These are phyloP conservation scores for Lathyrus sativus DNA, from an alignment of 306 rosid species.

Conservation along the genomic window DNA sequence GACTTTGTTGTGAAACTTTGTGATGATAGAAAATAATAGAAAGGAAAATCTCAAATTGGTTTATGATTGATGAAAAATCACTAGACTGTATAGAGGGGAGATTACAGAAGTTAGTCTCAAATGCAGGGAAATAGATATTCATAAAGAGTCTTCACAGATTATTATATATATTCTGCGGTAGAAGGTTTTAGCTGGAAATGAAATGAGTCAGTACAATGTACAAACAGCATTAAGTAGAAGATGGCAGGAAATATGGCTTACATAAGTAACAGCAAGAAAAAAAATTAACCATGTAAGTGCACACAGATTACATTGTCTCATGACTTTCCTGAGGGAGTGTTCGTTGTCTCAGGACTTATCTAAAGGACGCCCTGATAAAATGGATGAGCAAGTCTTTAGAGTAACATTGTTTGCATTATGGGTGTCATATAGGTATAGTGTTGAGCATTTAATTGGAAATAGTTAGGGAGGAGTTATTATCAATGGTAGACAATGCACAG, in stretches of 20 bases:
- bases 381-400: not conserved
- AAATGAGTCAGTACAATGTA: not conserved
- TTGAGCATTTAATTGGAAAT: not conserved
- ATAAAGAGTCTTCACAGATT: not conserved
- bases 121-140: not conserved
- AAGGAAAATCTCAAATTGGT: not conserved
- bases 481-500: not conserved
- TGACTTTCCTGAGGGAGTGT: slow-evolving; percentile 1
- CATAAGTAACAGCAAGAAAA: not conserved
- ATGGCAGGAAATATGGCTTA: not conserved
- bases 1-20: slow-evolving; percentile 9
- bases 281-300: not conserved
- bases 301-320: not conserved
- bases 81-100: not conserved
- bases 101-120: not conserved
- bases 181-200: not conserved
- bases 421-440: not conserved
- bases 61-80: slow-evolving; percentile 1
- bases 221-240: not conserved
- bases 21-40: not conserved
- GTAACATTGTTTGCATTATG: not conserved
- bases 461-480: not conserved
- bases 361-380: not conserved
- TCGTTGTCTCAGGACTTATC: slow-evolving; percentile 6
- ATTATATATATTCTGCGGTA: slow-evolving; percentile 7